Conservation (phyloP, 2,329 filamentous ascomycete genomes). For the Periglandula ipomoeae region DNA sequence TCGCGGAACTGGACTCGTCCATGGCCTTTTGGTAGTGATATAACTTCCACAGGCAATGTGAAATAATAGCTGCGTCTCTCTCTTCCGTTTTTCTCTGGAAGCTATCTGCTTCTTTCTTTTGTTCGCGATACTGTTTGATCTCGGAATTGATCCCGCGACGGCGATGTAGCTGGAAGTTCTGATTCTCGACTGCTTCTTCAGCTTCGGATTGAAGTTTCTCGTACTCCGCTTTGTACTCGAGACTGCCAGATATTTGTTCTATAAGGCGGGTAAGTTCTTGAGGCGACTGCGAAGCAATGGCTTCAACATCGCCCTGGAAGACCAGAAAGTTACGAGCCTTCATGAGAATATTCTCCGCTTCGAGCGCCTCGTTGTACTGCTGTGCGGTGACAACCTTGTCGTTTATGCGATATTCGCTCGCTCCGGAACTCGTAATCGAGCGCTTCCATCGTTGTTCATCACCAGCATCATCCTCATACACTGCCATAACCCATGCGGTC, state of each 20-base stretch:
- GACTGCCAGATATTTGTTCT: slow-evolving; percentile 92
- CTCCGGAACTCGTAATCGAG: slow-evolving; percentile 77
- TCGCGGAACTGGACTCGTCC: slow-evolving; percentile 82
- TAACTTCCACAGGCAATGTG: slow-evolving; percentile 91
- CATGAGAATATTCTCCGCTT: slow-evolving; percentile 92
- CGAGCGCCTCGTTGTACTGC: slow-evolving; percentile 87
- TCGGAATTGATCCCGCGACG: slow-evolving; percentile 94
- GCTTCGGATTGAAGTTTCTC: slow-evolving; percentile 80
- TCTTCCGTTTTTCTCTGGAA: slow-evolving; percentile 88
- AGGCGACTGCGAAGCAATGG: slow-evolving; percentile 89
- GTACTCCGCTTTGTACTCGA: slow-evolving; percentile 92
- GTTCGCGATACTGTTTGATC: slow-evolving; percentile 94
- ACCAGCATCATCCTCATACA: slow-evolving; percentile 94
- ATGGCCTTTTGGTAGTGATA: slow-evolving; percentile 92
- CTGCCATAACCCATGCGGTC: slow-evolving; percentile 97
- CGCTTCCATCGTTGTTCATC: slow-evolving; percentile 96
- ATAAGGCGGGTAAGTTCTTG: slow-evolving; percentile 89
- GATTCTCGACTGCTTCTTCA: slow-evolving; percentile 80
- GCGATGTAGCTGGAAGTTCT: slow-evolving; percentile 78
- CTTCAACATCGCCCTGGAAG: slow-evolving; percentile 96
- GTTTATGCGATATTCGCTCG: slow-evolving; percentile 96
- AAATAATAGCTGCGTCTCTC: slow-evolving; percentile 82
- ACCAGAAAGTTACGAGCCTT: slow-evolving; percentile 97
- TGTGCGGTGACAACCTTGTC: slow-evolving; percentile 79
- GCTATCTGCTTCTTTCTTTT: slow-evolving; percentile 90